phyloP scores from a whole-genome alignment of 257 asterid genomes.

The Euphrasia confusa region DNA sequence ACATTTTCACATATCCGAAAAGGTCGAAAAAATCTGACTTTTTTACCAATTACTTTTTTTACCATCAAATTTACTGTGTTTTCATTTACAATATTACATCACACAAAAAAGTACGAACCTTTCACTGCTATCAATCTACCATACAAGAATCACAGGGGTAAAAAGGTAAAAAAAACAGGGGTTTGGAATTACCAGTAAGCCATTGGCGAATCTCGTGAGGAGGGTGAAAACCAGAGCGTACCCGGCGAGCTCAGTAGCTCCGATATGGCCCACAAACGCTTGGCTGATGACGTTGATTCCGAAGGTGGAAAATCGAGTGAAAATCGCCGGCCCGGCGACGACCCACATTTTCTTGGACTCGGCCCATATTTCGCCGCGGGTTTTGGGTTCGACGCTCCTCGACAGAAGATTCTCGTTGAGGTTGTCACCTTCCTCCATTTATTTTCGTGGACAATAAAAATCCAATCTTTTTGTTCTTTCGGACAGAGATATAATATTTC shows the following conservation, averaged over 20 bases:
- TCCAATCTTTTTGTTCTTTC: too few species aligned
- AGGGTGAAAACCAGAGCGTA: conserved; percentile 52
- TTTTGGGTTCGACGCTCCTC: conserved; percentile 4
- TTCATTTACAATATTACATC: too few species aligned
- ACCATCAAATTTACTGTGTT: too few species aligned
- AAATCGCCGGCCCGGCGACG: conserved; percentile 60
- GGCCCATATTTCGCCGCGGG: conserved; percentile 26
- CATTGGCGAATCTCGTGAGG: conserved; percentile 46
- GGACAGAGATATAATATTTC: background rate
- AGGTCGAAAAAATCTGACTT: background rate
- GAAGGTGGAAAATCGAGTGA: conserved; percentile 44
- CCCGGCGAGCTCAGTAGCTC: conserved; percentile 61
- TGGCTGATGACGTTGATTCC: conserved; percentile 56
- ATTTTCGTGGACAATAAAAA: too few species aligned
- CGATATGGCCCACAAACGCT: conserved; percentile 65
- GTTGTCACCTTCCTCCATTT: conserved; percentile 8
- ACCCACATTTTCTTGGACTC: conserved; percentile 68
- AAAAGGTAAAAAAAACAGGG: background rate
- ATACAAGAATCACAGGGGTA: background rate
- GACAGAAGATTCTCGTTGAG: conserved; percentile 18
- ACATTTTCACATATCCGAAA: conserved; percentile 12
- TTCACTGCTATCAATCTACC: too few species aligned
- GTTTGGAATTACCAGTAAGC: conserved; percentile 40
- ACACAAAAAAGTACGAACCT: too few species aligned
- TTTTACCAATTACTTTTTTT: too few species aligned